Conservation (phyloP, 2,329 filamentous ascomycete genomes). For the Penicillium expansum region DNA sequence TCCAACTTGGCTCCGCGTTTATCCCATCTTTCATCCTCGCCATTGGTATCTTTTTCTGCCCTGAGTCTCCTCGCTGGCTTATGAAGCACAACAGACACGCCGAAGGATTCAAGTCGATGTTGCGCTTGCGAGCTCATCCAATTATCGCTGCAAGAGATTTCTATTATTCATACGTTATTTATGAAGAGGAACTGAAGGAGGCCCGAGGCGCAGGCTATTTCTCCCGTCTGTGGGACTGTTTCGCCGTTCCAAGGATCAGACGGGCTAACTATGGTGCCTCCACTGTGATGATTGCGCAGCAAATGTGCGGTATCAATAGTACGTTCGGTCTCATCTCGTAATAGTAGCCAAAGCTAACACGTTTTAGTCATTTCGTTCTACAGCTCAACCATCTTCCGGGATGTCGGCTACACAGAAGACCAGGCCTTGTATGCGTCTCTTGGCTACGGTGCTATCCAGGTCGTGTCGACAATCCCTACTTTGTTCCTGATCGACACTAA, state of each 20-base stretch:
- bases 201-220: conserved; percentile 54
- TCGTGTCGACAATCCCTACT: conserved; percentile 60
- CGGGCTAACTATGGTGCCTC: conserved; percentile 71
- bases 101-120: conserved; percentile 18
- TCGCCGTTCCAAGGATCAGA: conserved; percentile 46
- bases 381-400: conserved; percentile 55
- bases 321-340: background rate
- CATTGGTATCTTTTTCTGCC: conserved; percentile 25
- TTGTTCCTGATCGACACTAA: conserved; percentile 65
- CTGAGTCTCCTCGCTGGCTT: conserved; percentile 30
- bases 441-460: conserved; percentile 63
- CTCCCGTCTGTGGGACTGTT: conserved; percentile 55
- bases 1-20: conserved; percentile 63
- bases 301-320: conserved; percentile 58
- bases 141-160: conserved; percentile 56
- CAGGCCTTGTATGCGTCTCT: conserved; percentile 61
- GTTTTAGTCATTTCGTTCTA: conserved; percentile 63
- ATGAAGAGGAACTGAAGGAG: conserved; percentile 46
- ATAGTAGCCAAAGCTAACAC: conserved; percentile 51
- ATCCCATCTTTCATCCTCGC: conserved; percentile 60
- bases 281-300: conserved; percentile 74
- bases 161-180: conserved; percentile 57
- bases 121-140: conserved; percentile 20
- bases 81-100: conserved; percentile 21
- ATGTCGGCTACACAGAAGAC: conserved; percentile 55